Conservation (phyloP, 2,329 filamentous ascomycete species). For the Neocatenulostroma microsporum region DNA sequence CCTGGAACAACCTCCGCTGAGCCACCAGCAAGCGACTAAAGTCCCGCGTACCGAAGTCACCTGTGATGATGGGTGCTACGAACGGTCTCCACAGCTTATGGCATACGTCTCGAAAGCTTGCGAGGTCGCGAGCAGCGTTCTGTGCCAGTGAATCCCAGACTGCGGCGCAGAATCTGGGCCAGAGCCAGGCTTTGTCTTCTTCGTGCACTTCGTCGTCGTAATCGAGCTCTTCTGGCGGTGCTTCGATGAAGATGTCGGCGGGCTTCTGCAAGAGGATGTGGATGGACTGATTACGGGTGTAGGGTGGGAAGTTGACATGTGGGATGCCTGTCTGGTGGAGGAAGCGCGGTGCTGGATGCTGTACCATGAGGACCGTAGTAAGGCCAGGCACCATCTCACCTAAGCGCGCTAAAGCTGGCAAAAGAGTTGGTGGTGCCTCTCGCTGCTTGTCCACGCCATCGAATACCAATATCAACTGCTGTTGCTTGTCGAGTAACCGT, state of each 20-base stretch:
- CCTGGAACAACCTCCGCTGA: slow-evolving; percentile 61
- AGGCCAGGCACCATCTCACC: slow-evolving; percentile 78
- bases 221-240: slow-evolving; percentile 33
- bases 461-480: slow-evolving; percentile 71
- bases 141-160: slow-evolving; percentile 82
- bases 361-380: slow-evolving; percentile 68
- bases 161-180: slow-evolving; percentile 71
- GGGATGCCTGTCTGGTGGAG: slow-evolving; percentile 64
- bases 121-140: slow-evolving; percentile 70
- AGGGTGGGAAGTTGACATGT: slow-evolving; percentile 75
- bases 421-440: slow-evolving; percentile 68
- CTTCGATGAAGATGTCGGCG: slow-evolving; percentile 39
- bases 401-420: slow-evolving; percentile 72
- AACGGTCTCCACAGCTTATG: slow-evolving; percentile 77
- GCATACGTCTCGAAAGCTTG: slow-evolving; percentile 63
- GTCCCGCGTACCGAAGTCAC: slow-evolving; percentile 67
- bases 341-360: slow-evolving; percentile 59
- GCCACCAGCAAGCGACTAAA: slow-evolving; percentile 76
- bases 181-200: slow-evolving; percentile 60
- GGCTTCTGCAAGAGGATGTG: slow-evolving; percentile 60
- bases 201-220: slow-evolving; percentile 41
- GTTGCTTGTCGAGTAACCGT: slow-evolving; percentile 49
- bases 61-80: slow-evolving; percentile 64
- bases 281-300: slow-evolving; percentile 71
- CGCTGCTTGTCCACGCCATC: slow-evolving; percentile 81